Conservation (phyloP, 2,329 filamentous ascomycete genomes). For the Keithomyces neogunnii region DNA sequence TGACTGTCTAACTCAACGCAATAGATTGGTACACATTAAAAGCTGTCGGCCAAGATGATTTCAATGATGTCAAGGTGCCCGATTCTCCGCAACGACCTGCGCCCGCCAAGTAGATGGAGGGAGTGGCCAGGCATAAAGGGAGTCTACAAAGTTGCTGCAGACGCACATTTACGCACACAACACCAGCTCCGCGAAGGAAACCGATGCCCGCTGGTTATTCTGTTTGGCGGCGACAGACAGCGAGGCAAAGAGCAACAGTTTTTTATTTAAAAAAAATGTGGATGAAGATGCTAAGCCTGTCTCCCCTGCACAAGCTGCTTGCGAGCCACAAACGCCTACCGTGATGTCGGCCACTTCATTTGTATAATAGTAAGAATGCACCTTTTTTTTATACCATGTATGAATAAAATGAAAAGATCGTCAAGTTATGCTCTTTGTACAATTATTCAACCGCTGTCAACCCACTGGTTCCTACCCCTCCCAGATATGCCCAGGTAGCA, state of each 20-base stretch:
- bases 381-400: slow-evolving; percentile 1
- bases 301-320: neutral
- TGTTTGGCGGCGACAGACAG: neutral
- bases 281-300: neutral
- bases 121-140: neutral
- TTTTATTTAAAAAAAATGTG: neutral
- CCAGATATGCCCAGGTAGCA: neutral
- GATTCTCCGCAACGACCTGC: slow-evolving; percentile 52
- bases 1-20: neutral
- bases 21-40: slow-evolving; percentile 58
- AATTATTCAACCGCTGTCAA: neutral
- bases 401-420: neutral
- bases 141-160: neutral
- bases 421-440: neutral
- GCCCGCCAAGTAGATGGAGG: slow-evolving; percentile 21
- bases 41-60: slow-evolving; percentile 91
- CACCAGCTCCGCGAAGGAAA: neutral
- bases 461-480: neutral
- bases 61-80: slow-evolving; percentile 89
- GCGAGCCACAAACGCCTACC: neutral
- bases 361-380: neutral
- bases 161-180: neutral
- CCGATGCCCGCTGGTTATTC: neutral
- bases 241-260: neutral
- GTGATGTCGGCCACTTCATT: neutral